Percentiles rank a stretch among this genome's conserved stretches.
These are phyloP conservation scores for Endotrypanum monterogeii DNA, from an alignment of 208 protist genomes.

Conservation along the genomic window DNA sequence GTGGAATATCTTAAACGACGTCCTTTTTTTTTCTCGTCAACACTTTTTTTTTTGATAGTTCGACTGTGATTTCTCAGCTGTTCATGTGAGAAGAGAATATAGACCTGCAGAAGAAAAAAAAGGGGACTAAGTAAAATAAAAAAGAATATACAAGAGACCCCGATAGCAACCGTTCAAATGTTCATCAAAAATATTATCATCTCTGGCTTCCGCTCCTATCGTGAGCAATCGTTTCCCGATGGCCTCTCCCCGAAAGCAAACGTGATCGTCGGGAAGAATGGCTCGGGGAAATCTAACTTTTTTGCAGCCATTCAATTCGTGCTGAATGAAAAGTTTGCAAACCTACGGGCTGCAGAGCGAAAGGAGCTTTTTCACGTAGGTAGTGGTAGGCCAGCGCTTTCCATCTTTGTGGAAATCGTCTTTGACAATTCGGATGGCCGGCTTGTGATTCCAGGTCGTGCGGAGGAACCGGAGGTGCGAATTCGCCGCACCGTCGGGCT, in stretches of 20 bases:
- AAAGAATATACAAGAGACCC: not conserved
- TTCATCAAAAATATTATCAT: conserved; percentile 94
- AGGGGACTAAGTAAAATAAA: not conserved
- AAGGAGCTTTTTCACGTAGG: conserved; percentile 96
- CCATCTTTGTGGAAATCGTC: conserved; percentile 98
- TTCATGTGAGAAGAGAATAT: too few species aligned
- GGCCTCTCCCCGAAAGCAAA: conserved; percentile 83
- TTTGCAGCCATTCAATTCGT: conserved; percentile 98
- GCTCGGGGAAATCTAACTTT: conserved; percentile 98
- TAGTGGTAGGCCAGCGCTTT: conserved; percentile 83
- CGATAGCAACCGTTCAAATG: conserved; percentile 54
- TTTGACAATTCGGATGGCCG: conserved; percentile 98
- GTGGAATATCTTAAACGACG: too few species aligned
- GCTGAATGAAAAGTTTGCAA: conserved; percentile 93
- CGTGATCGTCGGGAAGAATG: conserved; percentile 96
- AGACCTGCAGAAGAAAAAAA: not conserved
- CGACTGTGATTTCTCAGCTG: too few species aligned
- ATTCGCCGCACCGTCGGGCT: conserved; percentile 97
- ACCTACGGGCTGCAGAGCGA: conserved; percentile 88
- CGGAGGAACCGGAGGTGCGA: conserved; percentile 92
- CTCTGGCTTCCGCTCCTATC: conserved; percentile 92
- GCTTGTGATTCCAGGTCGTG: conserved; percentile 90
- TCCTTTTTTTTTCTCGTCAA: too few species aligned
- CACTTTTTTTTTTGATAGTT: too few species aligned
- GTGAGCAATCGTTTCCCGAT: conserved; percentile 86